These are phyloP conservation scores for Aureobasidium sp. DNA, from an alignment of 2,329 filamentous ascomycete genomes.

Conservation along the genomic window DNA sequence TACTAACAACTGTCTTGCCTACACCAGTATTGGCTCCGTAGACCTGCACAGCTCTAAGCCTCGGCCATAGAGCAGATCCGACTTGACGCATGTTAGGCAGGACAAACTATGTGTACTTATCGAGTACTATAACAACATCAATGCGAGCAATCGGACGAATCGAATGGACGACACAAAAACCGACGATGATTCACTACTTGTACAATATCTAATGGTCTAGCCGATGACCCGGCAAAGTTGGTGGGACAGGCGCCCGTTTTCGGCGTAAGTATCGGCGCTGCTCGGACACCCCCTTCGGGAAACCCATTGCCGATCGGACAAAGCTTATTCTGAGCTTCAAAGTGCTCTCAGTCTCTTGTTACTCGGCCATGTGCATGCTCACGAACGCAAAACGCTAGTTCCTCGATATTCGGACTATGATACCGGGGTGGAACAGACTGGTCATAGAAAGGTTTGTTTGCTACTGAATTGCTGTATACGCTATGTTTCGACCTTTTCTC, in stretches of 20 bases:
- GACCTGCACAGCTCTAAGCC: conserved; percentile 61
- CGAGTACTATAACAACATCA: background rate
- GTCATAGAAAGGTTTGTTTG: background rate
- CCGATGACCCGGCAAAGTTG: background rate
- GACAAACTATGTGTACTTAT: background rate
- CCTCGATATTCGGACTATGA: too few relatives aligned
- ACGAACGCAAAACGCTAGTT: background rate
- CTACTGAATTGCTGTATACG: background rate
- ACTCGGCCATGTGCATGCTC: background rate
- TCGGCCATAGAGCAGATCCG: conserved; percentile 57
- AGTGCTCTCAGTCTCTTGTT: background rate
- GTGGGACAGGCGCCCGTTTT: background rate
- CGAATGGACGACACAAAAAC: background rate
- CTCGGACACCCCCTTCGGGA: background rate
- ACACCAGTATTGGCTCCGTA: conserved; percentile 80
- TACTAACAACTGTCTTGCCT: conserved; percentile 75
- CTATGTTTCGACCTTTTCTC: background rate
- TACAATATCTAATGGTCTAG: background rate
- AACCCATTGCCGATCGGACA: background rate
- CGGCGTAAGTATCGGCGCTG: background rate
- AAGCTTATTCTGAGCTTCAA: background rate
- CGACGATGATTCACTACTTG: background rate
- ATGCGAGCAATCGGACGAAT: background rate
- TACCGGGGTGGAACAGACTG: background rate
- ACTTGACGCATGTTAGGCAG: conserved; percentile 30